Evolutionary conservation across 768 basidiomycete genomes (phyloP).

Genomic region (Inosperma sp.): DNA sequence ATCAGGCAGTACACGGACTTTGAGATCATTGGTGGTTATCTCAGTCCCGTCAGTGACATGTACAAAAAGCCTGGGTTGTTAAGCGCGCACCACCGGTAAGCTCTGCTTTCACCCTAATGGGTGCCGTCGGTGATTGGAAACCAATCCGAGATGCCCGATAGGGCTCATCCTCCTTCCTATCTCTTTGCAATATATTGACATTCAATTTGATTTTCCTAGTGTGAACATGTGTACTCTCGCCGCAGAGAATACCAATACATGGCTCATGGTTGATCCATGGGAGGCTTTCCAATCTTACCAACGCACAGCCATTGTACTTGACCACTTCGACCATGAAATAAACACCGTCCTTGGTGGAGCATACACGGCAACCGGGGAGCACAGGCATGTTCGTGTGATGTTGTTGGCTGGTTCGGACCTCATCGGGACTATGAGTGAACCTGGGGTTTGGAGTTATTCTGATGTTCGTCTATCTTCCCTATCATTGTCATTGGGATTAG

Average conservation of each 20-base stretch:
- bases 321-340: conserved; percentile 95
- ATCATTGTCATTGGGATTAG: conserved; percentile 10
- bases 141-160: no score
- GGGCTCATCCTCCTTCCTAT: no score
- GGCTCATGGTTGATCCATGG: conserved; percentile 98
- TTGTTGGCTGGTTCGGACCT: conserved; percentile 97
- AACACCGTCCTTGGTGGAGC: conserved; percentile 83
- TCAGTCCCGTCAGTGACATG: conserved; percentile 92
- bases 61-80: conserved; percentile 97
- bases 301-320: conserved; percentile 93
- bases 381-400: conserved; percentile 77
- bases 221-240: conserved; percentile 87
- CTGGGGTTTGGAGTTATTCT: conserved; percentile 92
- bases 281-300: conserved; percentile 94
- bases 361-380: conserved; percentile 66
- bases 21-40: conserved; percentile 92
- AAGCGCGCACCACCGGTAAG: conserved; percentile 84
- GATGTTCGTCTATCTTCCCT: conserved; percentile 61
- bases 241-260: conserved; percentile 83
- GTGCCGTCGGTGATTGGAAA: no score
- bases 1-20: conserved; percentile 87
- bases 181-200: conserved; percentile 16
- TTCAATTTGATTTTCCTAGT: conserved; percentile 33
- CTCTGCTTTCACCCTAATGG: not conserved
- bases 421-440: conserved; percentile 97